A percentile compares a stretch with the other conserved stretches of the same genome.
phyloP scores from a whole-genome alignment of 2,329 filamentous ascomycete species.

The Microdochium trichocladiopsis region DNA sequence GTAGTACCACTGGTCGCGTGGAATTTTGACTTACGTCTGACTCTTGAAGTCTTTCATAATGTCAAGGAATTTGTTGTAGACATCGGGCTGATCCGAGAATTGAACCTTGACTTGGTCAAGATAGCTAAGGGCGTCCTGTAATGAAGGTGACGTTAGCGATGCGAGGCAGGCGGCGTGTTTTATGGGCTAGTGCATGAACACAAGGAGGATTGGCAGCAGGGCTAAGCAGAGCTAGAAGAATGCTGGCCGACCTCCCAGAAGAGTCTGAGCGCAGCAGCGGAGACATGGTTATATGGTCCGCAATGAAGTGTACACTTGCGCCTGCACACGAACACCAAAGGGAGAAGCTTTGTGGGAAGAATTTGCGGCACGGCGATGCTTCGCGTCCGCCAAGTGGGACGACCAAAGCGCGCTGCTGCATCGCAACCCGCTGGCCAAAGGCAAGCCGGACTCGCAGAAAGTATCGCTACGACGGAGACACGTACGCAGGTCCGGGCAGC shows the following conservation, averaged over 20 bases:
- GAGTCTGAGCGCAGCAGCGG: background rate
- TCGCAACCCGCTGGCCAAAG: too few species aligned
- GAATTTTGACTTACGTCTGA: constrained; percentile 61
- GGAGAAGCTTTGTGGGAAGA: too few species aligned
- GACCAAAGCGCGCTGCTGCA: too few species aligned
- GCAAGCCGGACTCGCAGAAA: too few species aligned
- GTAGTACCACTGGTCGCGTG: constrained; percentile 1
- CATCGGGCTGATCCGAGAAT: constrained; percentile 92
- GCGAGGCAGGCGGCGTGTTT: background rate
- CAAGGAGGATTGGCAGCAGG: background rate
- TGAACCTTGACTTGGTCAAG: constrained; percentile 98
- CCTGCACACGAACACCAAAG: too few species aligned
- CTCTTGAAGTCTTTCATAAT: constrained; percentile 99
- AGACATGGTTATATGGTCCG: background rate
- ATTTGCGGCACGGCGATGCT: too few species aligned
- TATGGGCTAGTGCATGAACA: constrained; percentile 1
- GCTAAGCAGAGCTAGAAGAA: background rate
- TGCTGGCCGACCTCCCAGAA: background rate
- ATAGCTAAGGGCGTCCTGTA: constrained; percentile 75
- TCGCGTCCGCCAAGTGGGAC: too few species aligned
- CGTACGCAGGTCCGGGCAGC: too few species aligned
- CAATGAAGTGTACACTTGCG: background rate
- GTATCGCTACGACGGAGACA: too few species aligned
- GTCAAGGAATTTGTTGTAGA: constrained; percentile 93
- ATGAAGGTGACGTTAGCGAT: constrained; percentile 1